phyloP scores from a whole-genome alignment of 2,329 filamentous ascomycete species.

The Neonectria sp. region DNA sequence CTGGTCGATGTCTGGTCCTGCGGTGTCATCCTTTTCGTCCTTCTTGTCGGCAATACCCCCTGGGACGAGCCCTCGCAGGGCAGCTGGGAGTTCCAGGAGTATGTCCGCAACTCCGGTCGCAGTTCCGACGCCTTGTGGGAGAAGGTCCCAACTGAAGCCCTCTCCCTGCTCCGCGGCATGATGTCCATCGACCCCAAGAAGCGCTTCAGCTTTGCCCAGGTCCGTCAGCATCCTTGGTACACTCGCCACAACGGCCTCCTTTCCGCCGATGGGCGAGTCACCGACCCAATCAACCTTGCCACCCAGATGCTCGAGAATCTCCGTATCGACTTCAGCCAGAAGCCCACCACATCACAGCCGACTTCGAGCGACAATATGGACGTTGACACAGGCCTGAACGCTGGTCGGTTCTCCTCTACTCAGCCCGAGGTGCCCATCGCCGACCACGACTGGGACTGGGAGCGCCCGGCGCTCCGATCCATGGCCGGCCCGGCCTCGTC shows the following conservation, averaged over 20 bases:
- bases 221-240: constrained; percentile 96
- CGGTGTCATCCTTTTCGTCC: constrained; percentile 96
- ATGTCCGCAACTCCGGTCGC: constrained; percentile 82
- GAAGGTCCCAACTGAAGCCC: constrained; percentile 78
- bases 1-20: constrained; percentile 97
- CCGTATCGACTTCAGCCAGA: constrained; percentile 86
- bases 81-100: constrained; percentile 95
- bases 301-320: constrained; percentile 95
- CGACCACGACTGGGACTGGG: constrained; percentile 90
- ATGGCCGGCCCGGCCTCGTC: constrained; percentile 59
- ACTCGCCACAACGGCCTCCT: constrained; percentile 86
- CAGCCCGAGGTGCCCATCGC: constrained; percentile 85
- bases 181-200: constrained; percentile 82
- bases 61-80: constrained; percentile 93
- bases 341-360: constrained; percentile 68
- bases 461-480: constrained; percentile 76
- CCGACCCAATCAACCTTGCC: constrained; percentile 87
- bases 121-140: constrained; percentile 90
- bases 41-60: constrained; percentile 95
- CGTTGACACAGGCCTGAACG: constrained; percentile 68
- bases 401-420: constrained; percentile 78
- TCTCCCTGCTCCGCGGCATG: constrained; percentile 93
- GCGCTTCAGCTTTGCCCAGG: constrained; percentile 88
- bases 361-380: constrained; percentile 74
- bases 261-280: constrained; percentile 79